A percentile compares a stretch with the other conserved stretches of the same genome.
Conservation (phyloP, 331 rosid genomes). For the Saraca asoca region DNA sequence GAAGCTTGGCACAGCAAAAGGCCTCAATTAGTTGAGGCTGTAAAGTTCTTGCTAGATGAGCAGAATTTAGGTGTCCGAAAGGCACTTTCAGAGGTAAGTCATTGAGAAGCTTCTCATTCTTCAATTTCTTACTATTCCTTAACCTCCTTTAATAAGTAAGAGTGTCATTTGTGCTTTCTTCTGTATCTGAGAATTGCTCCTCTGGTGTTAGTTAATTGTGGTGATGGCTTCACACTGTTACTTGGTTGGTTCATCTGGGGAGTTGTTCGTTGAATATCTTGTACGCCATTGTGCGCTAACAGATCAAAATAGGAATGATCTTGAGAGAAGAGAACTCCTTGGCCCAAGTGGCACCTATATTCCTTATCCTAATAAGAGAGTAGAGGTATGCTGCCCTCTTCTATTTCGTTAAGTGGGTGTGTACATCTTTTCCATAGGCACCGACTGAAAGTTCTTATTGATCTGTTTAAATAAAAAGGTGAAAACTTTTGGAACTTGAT, state of each 20-base stretch:
- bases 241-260: slow-evolving; percentile 93
- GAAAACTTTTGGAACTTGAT: slow-evolving; percentile 26
- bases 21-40: slow-evolving; percentile 75
- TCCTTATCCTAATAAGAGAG: slow-evolving; percentile 59
- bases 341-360: slow-evolving; percentile 41
- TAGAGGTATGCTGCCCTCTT: slow-evolving; percentile 56
- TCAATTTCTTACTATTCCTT: too few species aligned
- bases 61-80: slow-evolving; percentile 72
- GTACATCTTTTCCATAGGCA: slow-evolving; percentile 10
- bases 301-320: slow-evolving; percentile 48
- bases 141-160: slow-evolving; percentile 11
- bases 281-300: slow-evolving; percentile 77
- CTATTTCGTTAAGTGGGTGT: not conserved
- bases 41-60: slow-evolving; percentile 80
- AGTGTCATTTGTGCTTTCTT: slow-evolving; percentile 26
- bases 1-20: slow-evolving; percentile 92
- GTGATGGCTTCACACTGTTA: slow-evolving; percentile 97
- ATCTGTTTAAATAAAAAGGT: not conserved
- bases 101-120: slow-evolving; percentile 13
- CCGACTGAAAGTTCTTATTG: not conserved
- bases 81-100: slow-evolving; percentile 82
- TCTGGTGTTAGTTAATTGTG: slow-evolving; percentile 75
- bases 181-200: slow-evolving; percentile 15
- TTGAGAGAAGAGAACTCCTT: slow-evolving; percentile 50
- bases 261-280: slow-evolving; percentile 91